phyloP scores from a whole-genome alignment of 202 grass and related monocot species.

The Zizania palustris region DNA sequence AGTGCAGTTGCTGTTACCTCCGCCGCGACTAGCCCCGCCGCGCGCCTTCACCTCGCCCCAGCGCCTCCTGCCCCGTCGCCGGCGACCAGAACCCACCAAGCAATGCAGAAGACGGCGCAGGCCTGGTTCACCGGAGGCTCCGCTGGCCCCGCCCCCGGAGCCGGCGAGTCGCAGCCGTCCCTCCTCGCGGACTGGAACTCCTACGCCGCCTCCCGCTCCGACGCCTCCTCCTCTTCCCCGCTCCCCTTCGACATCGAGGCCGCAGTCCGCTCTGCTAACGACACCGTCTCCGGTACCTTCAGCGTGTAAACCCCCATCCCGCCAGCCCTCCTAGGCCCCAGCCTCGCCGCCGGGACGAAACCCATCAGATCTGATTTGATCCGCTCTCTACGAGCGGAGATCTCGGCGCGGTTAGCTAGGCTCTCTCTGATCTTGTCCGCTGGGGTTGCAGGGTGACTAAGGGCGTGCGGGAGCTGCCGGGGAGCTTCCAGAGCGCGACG shows the following conservation, averaged over 20 bases:
- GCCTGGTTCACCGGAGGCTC: constrained; percentile 78
- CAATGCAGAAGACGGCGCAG: constrained; percentile 90
- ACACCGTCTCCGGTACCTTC: constrained; percentile 91
- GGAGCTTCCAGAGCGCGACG: constrained; percentile 90
- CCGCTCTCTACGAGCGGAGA: not conserved
- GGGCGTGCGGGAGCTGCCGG: constrained; percentile 87
- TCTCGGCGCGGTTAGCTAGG: not conserved
- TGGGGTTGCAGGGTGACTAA: constrained; percentile 58
- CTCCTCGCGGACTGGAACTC: constrained; percentile 98
- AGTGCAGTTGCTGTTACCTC: too few relatives aligned
- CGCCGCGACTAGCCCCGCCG: too few relatives aligned
- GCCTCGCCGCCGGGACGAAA: not conserved
- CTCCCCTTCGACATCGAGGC: constrained; percentile 89
- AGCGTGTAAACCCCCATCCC: constrained; percentile 55
- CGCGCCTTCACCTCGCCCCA: not conserved
- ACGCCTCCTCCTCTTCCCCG: constrained; percentile 52
- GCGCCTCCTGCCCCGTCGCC: not conserved
- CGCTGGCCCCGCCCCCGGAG: constrained; percentile 25
- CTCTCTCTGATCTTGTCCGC: not conserved
- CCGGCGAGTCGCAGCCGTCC: constrained; percentile 54
- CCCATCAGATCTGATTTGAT: constrained; percentile 1
- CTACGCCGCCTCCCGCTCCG: constrained; percentile 74
- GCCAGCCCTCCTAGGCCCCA: not conserved
- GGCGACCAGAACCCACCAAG: not conserved
- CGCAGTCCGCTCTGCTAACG: constrained; percentile 87